Percentiles rank a stretch among this genome's conserved stretches.
phyloP scores from a whole-genome alignment of 371 early-diverging fungal genomes.

The Phascolomyces articulosus region DNA sequence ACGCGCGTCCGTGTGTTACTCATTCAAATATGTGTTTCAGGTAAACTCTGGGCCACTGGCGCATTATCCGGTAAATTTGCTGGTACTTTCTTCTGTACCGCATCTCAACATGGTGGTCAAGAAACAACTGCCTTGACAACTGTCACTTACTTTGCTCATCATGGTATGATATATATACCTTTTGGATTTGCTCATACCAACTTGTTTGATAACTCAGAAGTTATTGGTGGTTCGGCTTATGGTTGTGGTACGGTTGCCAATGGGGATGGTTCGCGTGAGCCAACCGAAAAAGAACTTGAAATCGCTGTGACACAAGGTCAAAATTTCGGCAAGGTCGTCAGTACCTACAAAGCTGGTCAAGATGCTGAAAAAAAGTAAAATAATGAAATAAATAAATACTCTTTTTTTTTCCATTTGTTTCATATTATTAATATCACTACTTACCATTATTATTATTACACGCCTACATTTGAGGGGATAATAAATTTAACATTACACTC shows the following conservation, averaged over 20 bases:
- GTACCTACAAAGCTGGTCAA: slow-evolving; percentile 18
- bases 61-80: slow-evolving; percentile 68
- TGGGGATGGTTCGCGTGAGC: slow-evolving; percentile 51
- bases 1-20: too few relatives aligned
- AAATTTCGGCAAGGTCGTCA: slow-evolving; percentile 26
- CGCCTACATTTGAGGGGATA: too few relatives aligned
- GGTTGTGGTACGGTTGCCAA: slow-evolving; percentile 62
- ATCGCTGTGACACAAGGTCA: slow-evolving; percentile 57
- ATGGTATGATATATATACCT: slow-evolving; percentile 83
- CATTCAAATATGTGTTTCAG: too few relatives aligned
- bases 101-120: slow-evolving; percentile 73
- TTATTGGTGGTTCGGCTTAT: slow-evolving; percentile 75
- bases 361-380: too few relatives aligned
- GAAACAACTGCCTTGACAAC: slow-evolving; percentile 77
- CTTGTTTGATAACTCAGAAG: slow-evolving; percentile 53
- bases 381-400: too few relatives aligned
- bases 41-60: slow-evolving; percentile 73
- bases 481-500: too few relatives aligned
- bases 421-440: too few relatives aligned
- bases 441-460: too few relatives aligned
- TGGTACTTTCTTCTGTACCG: slow-evolving; percentile 72
- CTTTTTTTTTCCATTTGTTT: too few relatives aligned
- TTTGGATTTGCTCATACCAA: slow-evolving; percentile 61
- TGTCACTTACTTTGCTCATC: slow-evolving; percentile 77
- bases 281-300: slow-evolving; percentile 64